Conservation (phyloP, 208 protist species). For the Trichomonas vaginalis region DNA sequence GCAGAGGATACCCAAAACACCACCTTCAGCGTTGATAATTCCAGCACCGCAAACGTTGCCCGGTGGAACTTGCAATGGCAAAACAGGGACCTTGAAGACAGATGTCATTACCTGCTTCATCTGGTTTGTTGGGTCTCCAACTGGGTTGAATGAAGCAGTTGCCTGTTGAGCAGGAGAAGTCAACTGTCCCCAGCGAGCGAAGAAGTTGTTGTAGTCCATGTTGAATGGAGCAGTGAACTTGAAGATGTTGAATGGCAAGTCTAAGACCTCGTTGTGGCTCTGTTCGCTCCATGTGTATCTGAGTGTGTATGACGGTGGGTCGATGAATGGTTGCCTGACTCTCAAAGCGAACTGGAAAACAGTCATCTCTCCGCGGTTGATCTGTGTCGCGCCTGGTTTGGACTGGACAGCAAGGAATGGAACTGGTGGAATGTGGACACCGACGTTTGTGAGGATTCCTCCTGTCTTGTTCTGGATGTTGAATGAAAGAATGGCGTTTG, state of each 20-base stretch:
- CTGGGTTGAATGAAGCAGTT: background rate
- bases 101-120: background rate
- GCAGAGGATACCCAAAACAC: background rate
- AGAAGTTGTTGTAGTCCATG: slow-evolving; percentile 12
- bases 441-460: background rate
- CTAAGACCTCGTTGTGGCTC: background rate
- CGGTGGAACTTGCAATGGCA: background rate
- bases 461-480: background rate
- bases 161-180: background rate
- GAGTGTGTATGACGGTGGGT: background rate
- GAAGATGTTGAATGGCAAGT: background rate
- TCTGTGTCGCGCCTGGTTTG: background rate
- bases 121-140: background rate
- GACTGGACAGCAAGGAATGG: background rate
- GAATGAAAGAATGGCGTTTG: background rate
- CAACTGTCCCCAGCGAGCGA: background rate
- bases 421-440: background rate
- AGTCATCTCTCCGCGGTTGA: background rate
- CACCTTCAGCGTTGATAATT: background rate
- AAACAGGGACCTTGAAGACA: background rate
- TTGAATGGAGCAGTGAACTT: background rate
- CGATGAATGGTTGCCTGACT: background rate
- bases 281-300: background rate
- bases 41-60: background rate
- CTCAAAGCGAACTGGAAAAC: background rate